phyloP scores from a whole-genome alignment of 768 basidiomycete species.

The Psilocybe sp. region DNA sequence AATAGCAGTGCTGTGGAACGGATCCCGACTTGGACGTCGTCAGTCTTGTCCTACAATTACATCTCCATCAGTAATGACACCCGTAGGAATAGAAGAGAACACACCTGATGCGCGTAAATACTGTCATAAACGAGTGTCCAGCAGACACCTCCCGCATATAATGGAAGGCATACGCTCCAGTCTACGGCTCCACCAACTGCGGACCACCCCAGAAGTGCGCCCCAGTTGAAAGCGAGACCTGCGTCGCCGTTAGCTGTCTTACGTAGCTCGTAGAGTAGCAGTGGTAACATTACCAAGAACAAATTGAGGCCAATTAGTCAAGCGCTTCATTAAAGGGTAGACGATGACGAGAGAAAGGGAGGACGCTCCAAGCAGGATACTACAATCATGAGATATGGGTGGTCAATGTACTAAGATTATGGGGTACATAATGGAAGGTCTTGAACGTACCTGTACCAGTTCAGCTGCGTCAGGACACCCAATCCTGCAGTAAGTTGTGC shows the following conservation, averaged over 20 bases:
- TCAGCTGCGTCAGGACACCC: slow-evolving; percentile 84
- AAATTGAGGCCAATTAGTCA: slow-evolving; percentile 96
- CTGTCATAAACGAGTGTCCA: slow-evolving; percentile 98
- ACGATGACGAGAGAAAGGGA: slow-evolving; percentile 83
- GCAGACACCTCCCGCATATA: slow-evolving; percentile 85
- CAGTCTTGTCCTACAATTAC: slow-evolving; percentile 73
- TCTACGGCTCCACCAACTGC: slow-evolving; percentile 80
- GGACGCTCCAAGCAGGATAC: slow-evolving; percentile 89
- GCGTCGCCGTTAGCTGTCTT: neutral
- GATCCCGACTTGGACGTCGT: slow-evolving; percentile 86
- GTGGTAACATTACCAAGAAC: slow-evolving; percentile 74
- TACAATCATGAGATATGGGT: slow-evolving; percentile 24
- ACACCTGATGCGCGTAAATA: slow-evolving; percentile 94
- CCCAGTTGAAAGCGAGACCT: slow-evolving; percentile 99
- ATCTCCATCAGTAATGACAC: neutral
- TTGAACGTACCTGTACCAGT: slow-evolving; percentile 80
- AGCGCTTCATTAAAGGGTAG: slow-evolving; percentile 96
- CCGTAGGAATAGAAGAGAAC: neutral
- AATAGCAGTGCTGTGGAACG: slow-evolving; percentile 94
- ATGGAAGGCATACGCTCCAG: slow-evolving; percentile 80
- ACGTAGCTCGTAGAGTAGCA: neutral
- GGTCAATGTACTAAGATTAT: neutral
- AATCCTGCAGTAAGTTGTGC: slow-evolving; percentile 80
- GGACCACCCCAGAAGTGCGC: slow-evolving; percentile 93
- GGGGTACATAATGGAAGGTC: neutral